phyloP scores from a whole-genome alignment of 495 filamentous ascomycete species.

The Neurospora tetraspora region DNA sequence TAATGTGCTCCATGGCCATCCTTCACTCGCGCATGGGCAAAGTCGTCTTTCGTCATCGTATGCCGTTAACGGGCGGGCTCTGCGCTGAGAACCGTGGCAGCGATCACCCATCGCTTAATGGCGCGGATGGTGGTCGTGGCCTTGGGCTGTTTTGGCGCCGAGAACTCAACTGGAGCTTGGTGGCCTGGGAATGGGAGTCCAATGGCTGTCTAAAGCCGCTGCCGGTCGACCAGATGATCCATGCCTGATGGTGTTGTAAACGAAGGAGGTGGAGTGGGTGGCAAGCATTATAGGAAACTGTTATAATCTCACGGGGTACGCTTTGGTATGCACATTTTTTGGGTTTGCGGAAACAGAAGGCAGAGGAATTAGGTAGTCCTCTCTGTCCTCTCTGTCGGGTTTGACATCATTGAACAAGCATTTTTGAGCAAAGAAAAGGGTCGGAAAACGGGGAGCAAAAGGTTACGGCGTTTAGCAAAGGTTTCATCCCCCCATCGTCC shows the following conservation, averaged over 20 bases:
- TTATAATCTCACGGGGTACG: not conserved
- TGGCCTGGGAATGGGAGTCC: constrained; percentile 71
- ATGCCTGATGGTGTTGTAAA: constrained; percentile 20
- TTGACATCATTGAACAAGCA: constrained; percentile 22
- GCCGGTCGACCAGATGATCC: constrained; percentile 24
- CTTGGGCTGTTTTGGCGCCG: constrained; percentile 88
- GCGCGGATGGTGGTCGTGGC: constrained; percentile 39
- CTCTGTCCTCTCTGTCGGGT: constrained; percentile 15
- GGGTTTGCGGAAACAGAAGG: constrained; percentile 24
- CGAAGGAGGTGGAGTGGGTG: not conserved
- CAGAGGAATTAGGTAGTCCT: constrained; percentile 42
- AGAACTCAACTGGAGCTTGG: constrained; percentile 86
- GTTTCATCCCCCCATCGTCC: not conserved
- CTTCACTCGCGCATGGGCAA: constrained; percentile 80
- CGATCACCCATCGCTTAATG: constrained; percentile 17
- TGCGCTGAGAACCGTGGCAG: constrained; percentile 37
- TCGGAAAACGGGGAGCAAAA: not conserved
- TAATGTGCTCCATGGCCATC: constrained; percentile 94
- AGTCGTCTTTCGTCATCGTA: constrained; percentile 63
- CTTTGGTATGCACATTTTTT: constrained; percentile 9
- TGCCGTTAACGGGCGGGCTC: constrained; percentile 51
- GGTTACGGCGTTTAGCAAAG: not conserved
- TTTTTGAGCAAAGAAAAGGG: constrained; percentile 11
- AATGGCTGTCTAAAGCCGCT: constrained; percentile 23
- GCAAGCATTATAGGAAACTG: not conserved